These are phyloP conservation scores for Boletus pseudo-olivaceus DNA, from an alignment of 768 basidiomycete species.

Conservation along the genomic window DNA sequence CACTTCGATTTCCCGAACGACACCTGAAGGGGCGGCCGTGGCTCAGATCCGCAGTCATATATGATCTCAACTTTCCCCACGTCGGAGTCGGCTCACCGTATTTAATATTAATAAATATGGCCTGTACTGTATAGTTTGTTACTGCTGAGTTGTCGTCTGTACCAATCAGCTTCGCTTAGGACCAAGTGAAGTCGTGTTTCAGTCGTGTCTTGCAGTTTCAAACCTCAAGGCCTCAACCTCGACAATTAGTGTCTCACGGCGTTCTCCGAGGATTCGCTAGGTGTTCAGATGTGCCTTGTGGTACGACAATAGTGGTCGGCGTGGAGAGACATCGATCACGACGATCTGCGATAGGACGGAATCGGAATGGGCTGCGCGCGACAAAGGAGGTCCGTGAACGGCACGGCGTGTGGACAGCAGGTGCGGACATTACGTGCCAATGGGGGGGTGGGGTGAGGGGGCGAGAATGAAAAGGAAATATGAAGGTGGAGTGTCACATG, in stretches of 20 bases:
- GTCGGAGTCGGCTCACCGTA: constrained; percentile 11
- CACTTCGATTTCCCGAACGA: constrained; percentile 11
- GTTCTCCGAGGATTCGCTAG: constrained; percentile 10
- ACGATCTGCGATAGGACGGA: constrained; percentile 16
- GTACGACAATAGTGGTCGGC: neutral
- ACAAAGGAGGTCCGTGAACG: constrained; percentile 4
- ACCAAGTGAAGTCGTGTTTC: neutral
- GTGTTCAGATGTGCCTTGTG: neutral
- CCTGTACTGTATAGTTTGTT: neutral
- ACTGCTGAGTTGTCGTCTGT: neutral
- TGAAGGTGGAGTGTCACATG: constrained; percentile 12
- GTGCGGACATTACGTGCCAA: constrained; percentile 6
- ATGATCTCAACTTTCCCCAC: constrained; percentile 9
- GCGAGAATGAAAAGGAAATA: constrained; percentile 11
- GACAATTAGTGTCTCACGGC: neutral
- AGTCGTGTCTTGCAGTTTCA: constrained; percentile 5
- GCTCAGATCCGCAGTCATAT: constrained; percentile 18
- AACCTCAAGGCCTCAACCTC: neutral
- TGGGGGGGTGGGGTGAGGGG: neutral
- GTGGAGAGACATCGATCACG: neutral
- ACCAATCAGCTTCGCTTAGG: neutral
- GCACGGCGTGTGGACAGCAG: neutral
- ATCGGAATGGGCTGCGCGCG: constrained; percentile 5
- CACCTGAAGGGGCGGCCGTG: constrained; percentile 8
- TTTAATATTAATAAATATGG: neutral